Evolutionary conservation across 2,329 filamentous ascomycete genomes (phyloP).

Genomic region (Akanthomyces muscarius): DNA sequence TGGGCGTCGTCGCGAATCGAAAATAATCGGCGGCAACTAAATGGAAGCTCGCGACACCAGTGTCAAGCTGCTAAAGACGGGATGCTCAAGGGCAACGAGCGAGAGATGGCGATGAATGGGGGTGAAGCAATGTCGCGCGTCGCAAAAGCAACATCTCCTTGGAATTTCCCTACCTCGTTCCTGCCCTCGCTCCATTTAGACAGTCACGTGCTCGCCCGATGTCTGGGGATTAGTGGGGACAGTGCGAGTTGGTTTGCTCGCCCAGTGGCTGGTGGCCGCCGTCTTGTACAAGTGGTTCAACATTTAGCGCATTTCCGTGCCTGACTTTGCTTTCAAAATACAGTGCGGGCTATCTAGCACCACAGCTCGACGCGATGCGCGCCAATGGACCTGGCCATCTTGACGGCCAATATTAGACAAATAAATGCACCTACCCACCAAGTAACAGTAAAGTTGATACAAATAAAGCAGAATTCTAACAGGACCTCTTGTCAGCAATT

Average conservation of each 20-base stretch:
- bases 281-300: neutral
- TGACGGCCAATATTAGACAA: neutral
- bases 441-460: neutral
- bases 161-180: neutral
- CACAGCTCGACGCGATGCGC: neutral
- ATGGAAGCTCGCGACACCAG: neutral
- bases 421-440: neutral
- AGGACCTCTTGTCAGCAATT: neutral
- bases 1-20: slow-evolving; percentile 6
- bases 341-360: neutral
- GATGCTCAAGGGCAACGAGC: neutral
- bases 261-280: neutral
- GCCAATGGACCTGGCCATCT: neutral
- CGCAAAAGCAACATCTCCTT: slow-evolving; percentile 6
- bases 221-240: neutral
- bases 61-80: neutral
- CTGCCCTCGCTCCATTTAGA: neutral
- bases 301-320: neutral
- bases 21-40: neutral
- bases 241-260: neutral
- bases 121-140: slow-evolving; percentile 10
- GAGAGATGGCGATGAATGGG: slow-evolving; percentile 10
- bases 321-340: neutral
- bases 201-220: slow-evolving; percentile 3
- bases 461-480: neutral